phyloP scores from a whole-genome alignment of 2,329 filamentous ascomycete species.

The Talaromyces verruculosus region DNA sequence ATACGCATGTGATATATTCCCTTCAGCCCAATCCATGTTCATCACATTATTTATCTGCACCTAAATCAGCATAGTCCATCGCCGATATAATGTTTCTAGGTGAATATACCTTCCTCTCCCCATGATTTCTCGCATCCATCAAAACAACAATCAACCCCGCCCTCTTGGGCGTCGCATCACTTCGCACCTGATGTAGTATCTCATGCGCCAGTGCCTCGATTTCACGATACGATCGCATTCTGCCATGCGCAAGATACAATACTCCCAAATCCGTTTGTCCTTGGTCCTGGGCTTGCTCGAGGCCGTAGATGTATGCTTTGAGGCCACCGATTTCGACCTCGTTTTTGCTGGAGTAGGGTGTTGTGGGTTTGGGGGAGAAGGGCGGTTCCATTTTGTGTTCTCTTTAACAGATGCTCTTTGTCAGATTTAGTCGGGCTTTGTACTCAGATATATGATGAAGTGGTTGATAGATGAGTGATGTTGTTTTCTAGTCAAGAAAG shows the following conservation, averaged over 20 bases:
- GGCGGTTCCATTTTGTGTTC: not conserved
- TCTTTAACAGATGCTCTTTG: not conserved
- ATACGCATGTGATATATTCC: conserved; percentile 18
- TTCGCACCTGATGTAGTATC: conserved; percentile 8
- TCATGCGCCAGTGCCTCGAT: conserved; percentile 14
- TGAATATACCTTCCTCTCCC: conserved; percentile 15
- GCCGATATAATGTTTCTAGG: not conserved
- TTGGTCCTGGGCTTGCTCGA: conserved; percentile 5
- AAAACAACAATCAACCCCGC: conserved; percentile 17
- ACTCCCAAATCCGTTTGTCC: conserved; percentile 13
- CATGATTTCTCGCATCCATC: conserved; percentile 21
- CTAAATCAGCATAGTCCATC: not conserved
- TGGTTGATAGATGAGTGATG: not conserved
- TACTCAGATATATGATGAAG: not conserved
- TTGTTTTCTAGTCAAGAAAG: not conserved
- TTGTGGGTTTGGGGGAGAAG: not conserved
- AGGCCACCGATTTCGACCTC: conserved; percentile 17
- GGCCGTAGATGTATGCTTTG: conserved; percentile 14
- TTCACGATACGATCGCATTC: not conserved
- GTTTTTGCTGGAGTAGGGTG: conserved; percentile 15
- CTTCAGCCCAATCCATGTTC: conserved; percentile 11
- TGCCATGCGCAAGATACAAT: conserved; percentile 16
- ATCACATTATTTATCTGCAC: not conserved
- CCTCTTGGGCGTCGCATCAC: not conserved
- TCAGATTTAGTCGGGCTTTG: not conserved